A percentile compares a stretch with the other conserved stretches of the same genome.
Conservation (phyloP, 805 yeast genomes). For the Pichia nakasei region DNA sequence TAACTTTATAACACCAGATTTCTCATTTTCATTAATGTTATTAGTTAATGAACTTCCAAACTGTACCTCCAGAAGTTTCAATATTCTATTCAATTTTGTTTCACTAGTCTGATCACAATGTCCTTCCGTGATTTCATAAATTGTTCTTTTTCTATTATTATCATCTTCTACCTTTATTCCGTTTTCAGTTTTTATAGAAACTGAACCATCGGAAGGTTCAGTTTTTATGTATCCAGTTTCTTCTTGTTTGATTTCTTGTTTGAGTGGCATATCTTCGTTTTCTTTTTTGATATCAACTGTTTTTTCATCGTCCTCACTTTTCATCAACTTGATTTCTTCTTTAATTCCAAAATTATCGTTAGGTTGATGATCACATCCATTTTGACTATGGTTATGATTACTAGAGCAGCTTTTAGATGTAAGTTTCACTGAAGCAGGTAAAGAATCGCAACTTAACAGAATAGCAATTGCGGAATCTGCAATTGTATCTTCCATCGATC, state of each 20-base stretch:
- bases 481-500: conserved; percentile 79
- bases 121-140: conserved; percentile 1
- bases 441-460: conserved; percentile 81
- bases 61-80: conserved; percentile 65
- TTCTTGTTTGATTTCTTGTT: conserved; percentile 5
- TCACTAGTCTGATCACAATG: conserved; percentile 5
- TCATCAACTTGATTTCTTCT: not conserved
- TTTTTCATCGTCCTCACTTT: not conserved
- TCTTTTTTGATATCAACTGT: not conserved
- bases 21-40: conserved; percentile 31
- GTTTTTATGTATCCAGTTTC: not conserved
- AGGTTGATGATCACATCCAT: conserved; percentile 13
- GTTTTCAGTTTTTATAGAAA: not conserved
- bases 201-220: not conserved
- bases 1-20: conserved; percentile 46
- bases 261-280: conserved; percentile 1
- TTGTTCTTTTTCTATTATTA: no score
- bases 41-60: conserved; percentile 69
- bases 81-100: conserved; percentile 44
- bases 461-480: conserved; percentile 94
- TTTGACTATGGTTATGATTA: conserved; percentile 11
- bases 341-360: not conserved
- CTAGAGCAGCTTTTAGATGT: conserved; percentile 55
- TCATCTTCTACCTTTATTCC: no score
- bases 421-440: conserved; percentile 89